phyloP scores from a whole-genome alignment of 306 rosid species.

The Dicorynia guianensis region DNA sequence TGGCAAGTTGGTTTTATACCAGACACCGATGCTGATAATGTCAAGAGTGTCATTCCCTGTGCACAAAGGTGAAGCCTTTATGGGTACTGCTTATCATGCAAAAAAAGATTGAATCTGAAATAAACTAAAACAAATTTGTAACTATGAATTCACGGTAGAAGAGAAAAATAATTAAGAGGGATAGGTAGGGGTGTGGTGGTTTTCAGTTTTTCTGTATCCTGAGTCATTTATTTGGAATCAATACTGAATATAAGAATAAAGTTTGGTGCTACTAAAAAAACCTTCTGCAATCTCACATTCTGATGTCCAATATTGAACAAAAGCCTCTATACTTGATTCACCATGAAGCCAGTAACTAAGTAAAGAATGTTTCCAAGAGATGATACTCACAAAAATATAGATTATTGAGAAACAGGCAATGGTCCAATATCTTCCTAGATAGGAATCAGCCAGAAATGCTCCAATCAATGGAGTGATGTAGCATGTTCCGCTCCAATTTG shows the following conservation, averaged over 20 bases:
- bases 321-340: neutral
- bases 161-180: neutral
- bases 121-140: neutral
- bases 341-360: neutral
- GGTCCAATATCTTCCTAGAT: conserved; percentile 84
- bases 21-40: conserved; percentile 73
- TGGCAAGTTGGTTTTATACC: conserved; percentile 70
- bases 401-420: conserved; percentile 72
- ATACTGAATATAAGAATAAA: neutral
- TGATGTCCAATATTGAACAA: neutral
- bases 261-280: neutral
- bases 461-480: conserved; percentile 78
- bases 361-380: conserved; percentile 1
- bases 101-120: neutral
- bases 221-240: neutral
- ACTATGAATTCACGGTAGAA: neutral
- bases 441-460: conserved; percentile 83
- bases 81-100: conserved; percentile 12
- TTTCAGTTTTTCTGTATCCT: neutral
- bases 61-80: conserved; percentile 12
- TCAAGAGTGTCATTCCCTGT: conserved; percentile 86
- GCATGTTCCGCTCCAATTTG: conserved; percentile 83
- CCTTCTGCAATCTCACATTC: neutral
- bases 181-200: neutral
- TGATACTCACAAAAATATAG: conserved; percentile 66